phyloP scores from a whole-genome alignment of 2,329 filamentous ascomycete genomes.

The Fusarium falciforme region DNA sequence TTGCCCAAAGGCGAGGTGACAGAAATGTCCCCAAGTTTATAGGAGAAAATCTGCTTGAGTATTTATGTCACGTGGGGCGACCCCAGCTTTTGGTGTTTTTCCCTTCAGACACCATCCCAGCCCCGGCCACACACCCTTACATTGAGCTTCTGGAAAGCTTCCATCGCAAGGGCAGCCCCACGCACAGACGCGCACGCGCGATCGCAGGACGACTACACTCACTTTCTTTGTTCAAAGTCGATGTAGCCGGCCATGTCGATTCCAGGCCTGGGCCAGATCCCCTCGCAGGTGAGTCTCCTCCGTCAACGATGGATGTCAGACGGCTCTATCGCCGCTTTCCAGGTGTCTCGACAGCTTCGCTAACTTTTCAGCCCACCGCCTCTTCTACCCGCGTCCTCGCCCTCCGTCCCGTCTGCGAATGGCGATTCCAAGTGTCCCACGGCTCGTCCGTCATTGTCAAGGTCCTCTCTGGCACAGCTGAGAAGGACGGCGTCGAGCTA shows the following conservation, averaged over 20 bases:
- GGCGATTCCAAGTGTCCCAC: constrained; percentile 79
- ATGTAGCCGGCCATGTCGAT: constrained; percentile 72
- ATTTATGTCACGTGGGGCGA: constrained; percentile 16
- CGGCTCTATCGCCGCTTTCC: not conserved
- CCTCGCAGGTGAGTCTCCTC: constrained; percentile 62
- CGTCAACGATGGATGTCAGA: constrained; percentile 1
- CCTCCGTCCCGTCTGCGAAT: constrained; percentile 77
- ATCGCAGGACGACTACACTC: constrained; percentile 13
- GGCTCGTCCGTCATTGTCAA: constrained; percentile 61
- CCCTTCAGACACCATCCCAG: not conserved
- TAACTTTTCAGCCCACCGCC: constrained; percentile 46
- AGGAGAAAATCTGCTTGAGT: not conserved
- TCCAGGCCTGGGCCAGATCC: constrained; percentile 77
- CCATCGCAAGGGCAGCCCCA: constrained; percentile 36
- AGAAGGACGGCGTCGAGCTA: constrained; percentile 95
- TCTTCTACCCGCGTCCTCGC: constrained; percentile 59
- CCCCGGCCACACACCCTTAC: constrained; percentile 13
- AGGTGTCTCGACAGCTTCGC: not conserved
- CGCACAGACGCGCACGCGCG: constrained; percentile 28
- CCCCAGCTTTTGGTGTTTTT: constrained; percentile 10
- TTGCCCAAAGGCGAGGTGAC: not conserved
- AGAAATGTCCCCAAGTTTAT: not conserved
- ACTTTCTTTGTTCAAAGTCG: constrained; percentile 33
- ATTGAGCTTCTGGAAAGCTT: constrained; percentile 45
- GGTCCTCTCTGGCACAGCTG: constrained; percentile 84